Percentiles rank a stretch among this genome's conserved stretches.
Evolutionary conservation across 805 yeast genomes (phyloP).

Genomic region (Candida sithepensis): DNA sequence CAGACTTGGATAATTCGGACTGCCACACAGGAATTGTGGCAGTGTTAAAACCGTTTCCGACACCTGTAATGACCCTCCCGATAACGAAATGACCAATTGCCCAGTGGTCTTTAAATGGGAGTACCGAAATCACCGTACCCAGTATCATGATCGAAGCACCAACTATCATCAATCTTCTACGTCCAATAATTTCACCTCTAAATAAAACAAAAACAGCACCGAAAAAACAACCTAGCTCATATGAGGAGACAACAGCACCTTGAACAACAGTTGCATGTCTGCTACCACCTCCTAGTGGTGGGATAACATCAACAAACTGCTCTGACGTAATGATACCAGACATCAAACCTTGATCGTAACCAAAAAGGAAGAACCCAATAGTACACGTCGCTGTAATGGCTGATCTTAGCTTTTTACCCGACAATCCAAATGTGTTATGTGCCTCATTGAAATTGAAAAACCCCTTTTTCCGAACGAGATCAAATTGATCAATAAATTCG

Average conservation of each 20-base stretch:
- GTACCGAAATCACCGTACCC: slow-evolving; percentile 53
- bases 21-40: slow-evolving; percentile 80
- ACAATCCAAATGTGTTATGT: slow-evolving; percentile 26
- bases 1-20: slow-evolving; percentile 64
- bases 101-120: slow-evolving; percentile 48
- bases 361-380: slow-evolving; percentile 61
- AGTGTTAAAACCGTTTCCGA: slow-evolving; percentile 71
- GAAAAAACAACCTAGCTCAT: slow-evolving; percentile 67
- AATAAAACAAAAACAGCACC: slow-evolving; percentile 61
- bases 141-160: slow-evolving; percentile 57
- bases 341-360: slow-evolving; percentile 74
- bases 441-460: background rate
- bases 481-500: background rate
- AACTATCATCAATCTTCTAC: slow-evolving; percentile 53
- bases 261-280: slow-evolving; percentile 52
- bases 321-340: slow-evolving; percentile 43
- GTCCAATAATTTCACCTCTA: slow-evolving; percentile 57
- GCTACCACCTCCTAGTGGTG: slow-evolving; percentile 35
- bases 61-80: slow-evolving; percentile 66
- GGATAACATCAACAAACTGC: slow-evolving; percentile 60
- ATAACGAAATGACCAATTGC: slow-evolving; percentile 57
- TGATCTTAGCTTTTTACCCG: slow-evolving; percentile 47
- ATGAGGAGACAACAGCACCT: slow-evolving; percentile 65
- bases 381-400: slow-evolving; percentile 55
- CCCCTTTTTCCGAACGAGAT: background rate